Conservation (phyloP, 2,329 filamentous ascomycete species). For the Mycosphaerella sp. region DNA sequence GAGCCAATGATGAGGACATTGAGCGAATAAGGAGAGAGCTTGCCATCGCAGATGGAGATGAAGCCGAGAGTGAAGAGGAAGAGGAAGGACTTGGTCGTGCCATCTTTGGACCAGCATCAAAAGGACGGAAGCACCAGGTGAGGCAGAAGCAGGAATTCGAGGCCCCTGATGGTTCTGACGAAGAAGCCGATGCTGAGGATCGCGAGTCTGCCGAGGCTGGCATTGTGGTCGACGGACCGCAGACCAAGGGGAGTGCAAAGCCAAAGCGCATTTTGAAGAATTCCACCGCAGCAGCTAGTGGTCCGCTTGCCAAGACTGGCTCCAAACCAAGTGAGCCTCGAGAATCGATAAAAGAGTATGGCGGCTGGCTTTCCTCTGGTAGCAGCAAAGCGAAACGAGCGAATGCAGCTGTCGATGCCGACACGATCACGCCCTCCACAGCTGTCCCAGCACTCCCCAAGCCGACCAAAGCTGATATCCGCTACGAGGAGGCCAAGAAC, state of each 20-base stretch:
- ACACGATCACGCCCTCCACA: slow-evolving; percentile 12
- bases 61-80: slow-evolving; percentile 48
- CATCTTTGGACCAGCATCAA: slow-evolving; percentile 54
- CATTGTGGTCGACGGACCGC: slow-evolving; percentile 33
- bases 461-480: slow-evolving; percentile 5
- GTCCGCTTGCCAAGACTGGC: slow-evolving; percentile 23
- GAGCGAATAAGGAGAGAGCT: slow-evolving; percentile 59
- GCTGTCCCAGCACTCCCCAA: slow-evolving; percentile 1
- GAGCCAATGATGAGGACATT: slow-evolving; percentile 68
- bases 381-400: slow-evolving; percentile 23
- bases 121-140: slow-evolving; percentile 34
- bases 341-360: slow-evolving; percentile 7
- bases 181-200: slow-evolving; percentile 35
- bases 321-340: slow-evolving; percentile 7
- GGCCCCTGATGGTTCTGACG: slow-evolving; percentile 49
- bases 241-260: slow-evolving; percentile 13
- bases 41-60: slow-evolving; percentile 54
- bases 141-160: slow-evolving; percentile 53
- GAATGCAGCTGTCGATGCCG: slow-evolving; percentile 19
- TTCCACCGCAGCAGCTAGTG: slow-evolving; percentile 17
- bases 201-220: slow-evolving; percentile 30
- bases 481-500: slow-evolving; percentile 18
- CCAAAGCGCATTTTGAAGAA: slow-evolving; percentile 29
- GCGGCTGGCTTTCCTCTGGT: slow-evolving; percentile 23
- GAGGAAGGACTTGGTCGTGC: slow-evolving; percentile 61